Conservation (phyloP, 805 yeast species). For the Candida hispaniensis region DNA sequence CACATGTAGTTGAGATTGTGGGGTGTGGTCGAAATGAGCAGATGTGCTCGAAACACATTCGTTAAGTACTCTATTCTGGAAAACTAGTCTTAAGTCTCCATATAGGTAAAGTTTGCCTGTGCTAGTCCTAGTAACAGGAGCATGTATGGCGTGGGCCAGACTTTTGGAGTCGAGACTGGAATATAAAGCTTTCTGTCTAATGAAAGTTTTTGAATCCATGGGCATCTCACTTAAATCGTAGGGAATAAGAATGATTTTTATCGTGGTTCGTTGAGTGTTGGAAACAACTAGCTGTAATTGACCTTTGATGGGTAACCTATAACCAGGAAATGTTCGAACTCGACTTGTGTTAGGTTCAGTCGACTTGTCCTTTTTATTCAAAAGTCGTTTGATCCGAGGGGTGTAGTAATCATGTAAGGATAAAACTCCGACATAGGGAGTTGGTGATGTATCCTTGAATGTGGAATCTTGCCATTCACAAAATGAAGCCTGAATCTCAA, state of each 20-base stretch:
- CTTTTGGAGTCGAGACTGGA: slow-evolving; percentile 14
- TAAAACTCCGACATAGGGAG: slow-evolving; percentile 26
- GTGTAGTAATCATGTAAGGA: slow-evolving; percentile 18
- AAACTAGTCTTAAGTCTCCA: slow-evolving; percentile 8
- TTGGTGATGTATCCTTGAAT: slow-evolving; percentile 14
- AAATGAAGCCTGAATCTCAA: slow-evolving; percentile 27
- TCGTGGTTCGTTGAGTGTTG: slow-evolving; percentile 27
- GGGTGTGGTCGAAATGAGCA: no score
- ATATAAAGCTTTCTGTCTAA: slow-evolving; percentile 27
- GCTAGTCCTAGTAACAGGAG: slow-evolving; percentile 3
- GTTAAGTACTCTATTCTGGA: slow-evolving; percentile 12
- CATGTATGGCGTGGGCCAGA: slow-evolving; percentile 18
- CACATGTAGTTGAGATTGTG: no score
- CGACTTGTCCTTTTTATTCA: neutral
- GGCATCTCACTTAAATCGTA: slow-evolving; percentile 28
- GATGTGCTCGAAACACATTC: neutral
- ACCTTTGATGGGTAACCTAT: slow-evolving; percentile 28
- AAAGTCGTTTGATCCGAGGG: slow-evolving; percentile 4
- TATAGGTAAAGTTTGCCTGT: slow-evolving; percentile 8
- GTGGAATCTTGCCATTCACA: slow-evolving; percentile 22
- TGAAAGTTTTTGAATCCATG: slow-evolving; percentile 25
- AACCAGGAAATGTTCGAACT: slow-evolving; percentile 22
- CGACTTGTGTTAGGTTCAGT: neutral
- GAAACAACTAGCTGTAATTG: slow-evolving; percentile 29
- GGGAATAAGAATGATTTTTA: slow-evolving; percentile 27